Evolutionary conservation across 495 filamentous ascomycete genomes (phyloP).

Genomic region (Aspergillus hancockii): DNA sequence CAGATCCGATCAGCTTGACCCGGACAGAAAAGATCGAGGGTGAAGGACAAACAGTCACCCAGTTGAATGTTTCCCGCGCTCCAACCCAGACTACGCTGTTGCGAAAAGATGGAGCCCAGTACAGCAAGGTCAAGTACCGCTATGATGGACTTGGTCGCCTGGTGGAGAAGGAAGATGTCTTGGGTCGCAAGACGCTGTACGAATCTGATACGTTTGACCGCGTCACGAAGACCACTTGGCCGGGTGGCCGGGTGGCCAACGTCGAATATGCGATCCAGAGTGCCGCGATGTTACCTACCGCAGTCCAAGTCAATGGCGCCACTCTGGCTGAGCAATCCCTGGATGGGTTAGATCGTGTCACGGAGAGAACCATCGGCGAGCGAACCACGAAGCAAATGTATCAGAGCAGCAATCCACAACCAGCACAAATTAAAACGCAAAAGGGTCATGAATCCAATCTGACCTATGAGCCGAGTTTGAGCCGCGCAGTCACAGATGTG

Average conservation of each 20-base stretch:
- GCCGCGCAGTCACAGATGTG: no score
- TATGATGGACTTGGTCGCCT: slow-evolving; percentile 15
- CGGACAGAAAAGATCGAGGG: slow-evolving; percentile 6
- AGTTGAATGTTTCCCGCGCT: not conserved
- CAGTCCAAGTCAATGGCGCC: not conserved
- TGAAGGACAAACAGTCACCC: not conserved
- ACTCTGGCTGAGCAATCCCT: slow-evolving; percentile 2
- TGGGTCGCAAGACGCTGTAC: slow-evolving; percentile 11
- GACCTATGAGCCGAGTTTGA: not conserved
- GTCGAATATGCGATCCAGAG: slow-evolving; percentile 6
- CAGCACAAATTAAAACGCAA: not conserved
- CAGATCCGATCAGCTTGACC: slow-evolving; percentile 10
- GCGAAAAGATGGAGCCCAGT: not conserved
- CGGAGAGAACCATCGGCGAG: not conserved
- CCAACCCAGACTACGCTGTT: not conserved
- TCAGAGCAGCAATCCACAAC: not conserved
- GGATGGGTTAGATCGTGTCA: not conserved
- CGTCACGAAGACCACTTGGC: slow-evolving; percentile 5
- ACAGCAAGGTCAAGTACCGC: not conserved
- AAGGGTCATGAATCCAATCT: not conserved
- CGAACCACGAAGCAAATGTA: slow-evolving; percentile 6
- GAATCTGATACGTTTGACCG: slow-evolving; percentile 11
- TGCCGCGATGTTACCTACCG: not conserved
- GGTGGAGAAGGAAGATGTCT: not conserved
- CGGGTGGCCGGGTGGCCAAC: not conserved